Conservation (phyloP, 768 basidiomycete genomes). For the Naganishia onofrii region DNA sequence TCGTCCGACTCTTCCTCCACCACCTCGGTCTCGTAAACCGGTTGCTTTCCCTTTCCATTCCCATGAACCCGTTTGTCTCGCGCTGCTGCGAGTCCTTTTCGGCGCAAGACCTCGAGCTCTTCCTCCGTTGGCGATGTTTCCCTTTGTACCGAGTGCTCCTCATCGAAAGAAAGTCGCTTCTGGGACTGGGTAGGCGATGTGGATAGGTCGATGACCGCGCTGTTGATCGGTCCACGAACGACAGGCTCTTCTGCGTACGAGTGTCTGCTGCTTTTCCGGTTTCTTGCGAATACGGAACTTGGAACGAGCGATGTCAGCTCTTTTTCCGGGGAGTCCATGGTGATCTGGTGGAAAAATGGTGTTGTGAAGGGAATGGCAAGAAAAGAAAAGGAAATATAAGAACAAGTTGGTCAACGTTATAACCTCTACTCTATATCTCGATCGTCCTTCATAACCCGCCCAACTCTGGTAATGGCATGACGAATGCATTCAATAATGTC, state of each 20-base stretch:
- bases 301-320: conserved; percentile 14
- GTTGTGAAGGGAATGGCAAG: not conserved
- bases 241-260: not conserved
- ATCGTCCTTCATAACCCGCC: too few relatives aligned
- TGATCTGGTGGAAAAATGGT: not conserved
- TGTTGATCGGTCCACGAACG: conserved; percentile 3
- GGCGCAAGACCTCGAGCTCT: not conserved
- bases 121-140: not conserved
- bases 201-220: not conserved
- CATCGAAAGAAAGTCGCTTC: not conserved
- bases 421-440: too few relatives aligned
- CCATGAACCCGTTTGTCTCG: not conserved
- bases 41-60: conserved; percentile 10
- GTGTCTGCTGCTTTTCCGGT: conserved; percentile 8
- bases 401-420: too few relatives aligned
- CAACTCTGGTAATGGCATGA: too few relatives aligned
- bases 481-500: too few relatives aligned
- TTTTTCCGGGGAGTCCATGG: not conserved
- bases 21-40: not conserved
- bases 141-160: not conserved
- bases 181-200: not conserved
- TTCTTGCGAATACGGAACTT: conserved; percentile 2
- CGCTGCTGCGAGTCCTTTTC: not conserved
- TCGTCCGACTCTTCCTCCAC: conserved; percentile 10
- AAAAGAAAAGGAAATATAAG: too few relatives aligned